Evolutionary conservation across 805 yeast genomes (phyloP), one percentile per base, ranked within the genome.

Genomic region (Komagataella mondaviorum): DNA sequence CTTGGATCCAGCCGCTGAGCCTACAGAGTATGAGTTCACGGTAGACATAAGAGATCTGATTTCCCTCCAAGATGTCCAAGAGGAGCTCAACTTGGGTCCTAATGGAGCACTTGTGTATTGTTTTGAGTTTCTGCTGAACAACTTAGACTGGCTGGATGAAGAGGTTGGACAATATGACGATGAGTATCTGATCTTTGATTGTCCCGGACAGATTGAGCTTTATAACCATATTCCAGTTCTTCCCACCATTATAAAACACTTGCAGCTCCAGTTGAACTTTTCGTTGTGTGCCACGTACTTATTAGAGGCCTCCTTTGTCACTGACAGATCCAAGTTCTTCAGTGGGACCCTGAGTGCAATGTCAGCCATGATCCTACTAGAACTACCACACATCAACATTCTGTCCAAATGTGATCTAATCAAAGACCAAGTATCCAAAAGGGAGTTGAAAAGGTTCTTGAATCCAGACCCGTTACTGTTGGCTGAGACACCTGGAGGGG

Each of bases 331-430:
- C 8, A 95, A 95, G 67, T 93, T 89, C 66, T 93, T 93, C 65
- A 84, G 95, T 51, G 99, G 99, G 2, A 95, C 96, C 0, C 71
- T 93, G 53, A 81, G 90, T 63, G 99, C 99, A 18, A 93, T 93
- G 99, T 84, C 95, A 20, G 96, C 99, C 1, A 93, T 93, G 99
- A 88, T 93, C 24, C 72, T 93, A 53, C 72, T 93, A 50, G 99
- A 93, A 65, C 74, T 91, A 46, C 99, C 99, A 14, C 99, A 93
- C 63, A 82, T 93, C 52, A 93, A 93, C 63, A 80, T 93, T 17
- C 71, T 93, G 48, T 85, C 95, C 52, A 93, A 93, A 62, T 68
- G 87, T 50, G 99, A 93, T 63, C 73, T 91, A 61, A 78, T 93
- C 48, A 86, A 86, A 59, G 88, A 86, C 60, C 85, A 85, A 39